These are phyloP conservation scores for Fremontodendron californicum DNA, from an alignment of 345 rosid species.

Conservation along the genomic window DNA sequence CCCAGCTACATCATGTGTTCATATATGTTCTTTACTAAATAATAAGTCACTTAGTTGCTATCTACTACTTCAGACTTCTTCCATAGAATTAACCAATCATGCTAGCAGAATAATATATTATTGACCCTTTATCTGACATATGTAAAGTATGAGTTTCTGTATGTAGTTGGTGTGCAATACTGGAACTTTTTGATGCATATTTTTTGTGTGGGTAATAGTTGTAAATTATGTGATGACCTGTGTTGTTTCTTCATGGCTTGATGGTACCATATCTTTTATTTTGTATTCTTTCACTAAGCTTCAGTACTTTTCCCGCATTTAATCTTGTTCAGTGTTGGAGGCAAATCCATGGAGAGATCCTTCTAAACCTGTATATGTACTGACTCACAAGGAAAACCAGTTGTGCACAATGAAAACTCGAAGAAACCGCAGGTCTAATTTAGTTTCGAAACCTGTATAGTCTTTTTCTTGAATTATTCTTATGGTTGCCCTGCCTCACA, in stretches of 20 bases:
- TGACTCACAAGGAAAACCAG: constrained; percentile 77
- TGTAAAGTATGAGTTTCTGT: not conserved
- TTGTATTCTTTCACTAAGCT: not conserved
- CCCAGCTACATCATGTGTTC: not conserved
- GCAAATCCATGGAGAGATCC: constrained; percentile 93
- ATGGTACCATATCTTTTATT: not conserved
- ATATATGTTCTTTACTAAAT: not conserved
- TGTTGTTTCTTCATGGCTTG: not conserved
- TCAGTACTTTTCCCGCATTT: constrained; percentile 4
- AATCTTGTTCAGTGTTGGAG: constrained; percentile 61
- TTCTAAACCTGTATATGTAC: constrained; percentile 80
- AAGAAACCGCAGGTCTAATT: constrained; percentile 68
- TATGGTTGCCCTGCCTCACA: constrained; percentile 10
- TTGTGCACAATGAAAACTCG: constrained; percentile 93
- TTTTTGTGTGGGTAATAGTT: not conserved
- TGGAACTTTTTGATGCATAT: not conserved
- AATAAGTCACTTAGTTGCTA: not conserved
- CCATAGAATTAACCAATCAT: not conserved
- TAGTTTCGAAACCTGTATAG: not conserved
- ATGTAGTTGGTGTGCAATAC: not conserved
- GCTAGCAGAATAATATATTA: not conserved
- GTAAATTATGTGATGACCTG: not conserved
- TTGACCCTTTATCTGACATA: not conserved
- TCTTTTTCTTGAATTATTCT: constrained; percentile 14
- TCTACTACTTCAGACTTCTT: not conserved